Evolutionary conservation across 2,329 filamentous ascomycete species (phyloP).

Genomic region (Biscogniauxia mediterranea): DNA sequence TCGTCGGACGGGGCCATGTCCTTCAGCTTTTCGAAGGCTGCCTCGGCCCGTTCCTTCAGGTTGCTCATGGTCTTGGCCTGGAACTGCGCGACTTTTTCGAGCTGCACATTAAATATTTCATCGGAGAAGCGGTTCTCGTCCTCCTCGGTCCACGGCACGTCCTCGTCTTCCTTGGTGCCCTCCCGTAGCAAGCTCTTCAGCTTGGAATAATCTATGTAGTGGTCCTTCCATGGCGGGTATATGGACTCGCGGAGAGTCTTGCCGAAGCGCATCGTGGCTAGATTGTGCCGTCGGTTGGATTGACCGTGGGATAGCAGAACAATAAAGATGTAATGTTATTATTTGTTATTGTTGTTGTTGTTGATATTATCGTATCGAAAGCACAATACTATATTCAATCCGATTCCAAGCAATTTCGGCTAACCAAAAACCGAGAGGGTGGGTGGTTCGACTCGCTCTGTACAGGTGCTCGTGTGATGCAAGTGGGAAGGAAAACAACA

Average conservation of each 20-base stretch:
- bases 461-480: not conserved
- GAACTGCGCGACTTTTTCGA: conserved; percentile 92
- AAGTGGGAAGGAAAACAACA: not conserved
- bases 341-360: not conserved
- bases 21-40: conserved; percentile 67
- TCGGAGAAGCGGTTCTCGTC: conserved; percentile 94
- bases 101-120: conserved; percentile 88
- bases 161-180: conserved; percentile 59
- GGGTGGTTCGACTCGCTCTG: not conserved
- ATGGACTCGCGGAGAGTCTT: conserved; percentile 77
- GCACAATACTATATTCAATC: not conserved
- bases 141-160: conserved; percentile 80
- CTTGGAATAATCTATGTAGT: conserved; percentile 95
- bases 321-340: no score
- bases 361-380: not conserved
- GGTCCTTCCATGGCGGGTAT: conserved; percentile 84
- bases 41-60: conserved; percentile 54
- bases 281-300: not conserved
- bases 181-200: conserved; percentile 88
- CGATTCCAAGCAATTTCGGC: not conserved
- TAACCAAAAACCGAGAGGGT: not conserved
- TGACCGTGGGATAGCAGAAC: not conserved
- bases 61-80: conserved; percentile 72
- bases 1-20: conserved; percentile 73
- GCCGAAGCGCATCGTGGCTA: conserved; percentile 79